These are phyloP conservation scores for Aspergillus nanangensis DNA, from an alignment of 495 filamentous ascomycete species.

Conservation along the genomic window DNA sequence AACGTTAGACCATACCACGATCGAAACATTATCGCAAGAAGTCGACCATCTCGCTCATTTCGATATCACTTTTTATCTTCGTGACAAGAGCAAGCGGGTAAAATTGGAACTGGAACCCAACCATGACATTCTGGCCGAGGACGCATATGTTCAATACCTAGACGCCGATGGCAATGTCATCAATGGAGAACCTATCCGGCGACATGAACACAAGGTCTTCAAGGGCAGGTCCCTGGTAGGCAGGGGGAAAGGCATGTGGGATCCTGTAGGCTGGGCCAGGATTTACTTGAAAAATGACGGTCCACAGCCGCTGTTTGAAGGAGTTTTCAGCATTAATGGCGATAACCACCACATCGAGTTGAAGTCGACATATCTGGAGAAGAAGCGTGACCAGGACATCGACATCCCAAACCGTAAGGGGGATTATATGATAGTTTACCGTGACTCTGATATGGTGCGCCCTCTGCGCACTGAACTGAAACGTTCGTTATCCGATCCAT, in stretches of 20 bases:
- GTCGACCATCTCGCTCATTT: constrained; percentile 77
- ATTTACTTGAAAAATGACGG: constrained; percentile 76
- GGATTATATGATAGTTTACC: constrained; percentile 87
- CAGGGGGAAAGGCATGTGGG: constrained; percentile 62
- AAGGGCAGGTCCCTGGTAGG: constrained; percentile 73
- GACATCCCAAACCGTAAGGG: constrained; percentile 51
- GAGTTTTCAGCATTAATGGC: constrained; percentile 73
- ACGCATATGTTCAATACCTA: constrained; percentile 69
- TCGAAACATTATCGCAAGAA: constrained; percentile 74
- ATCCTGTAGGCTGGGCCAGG: constrained; percentile 79
- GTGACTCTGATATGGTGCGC: constrained; percentile 76
- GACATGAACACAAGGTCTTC: constrained; percentile 75
- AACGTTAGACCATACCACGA: constrained; percentile 66
- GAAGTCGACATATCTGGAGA: constrained; percentile 66
- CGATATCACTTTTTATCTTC: constrained; percentile 74
- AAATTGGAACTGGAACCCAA: constrained; percentile 86
- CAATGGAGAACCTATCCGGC: constrained; percentile 58
- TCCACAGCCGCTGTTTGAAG: constrained; percentile 76
- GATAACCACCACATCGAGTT: constrained; percentile 89
- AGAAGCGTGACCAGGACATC: constrained; percentile 72
- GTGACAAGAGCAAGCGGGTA: constrained; percentile 61
- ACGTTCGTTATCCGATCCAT: too few species aligned
- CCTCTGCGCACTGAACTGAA: constrained; percentile 49
- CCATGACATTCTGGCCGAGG: constrained; percentile 77
- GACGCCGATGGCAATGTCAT: constrained; percentile 61